Conservation (phyloP, 2,329 filamentous ascomycete genomes). For the Fusarium oligoseptatum region DNA sequence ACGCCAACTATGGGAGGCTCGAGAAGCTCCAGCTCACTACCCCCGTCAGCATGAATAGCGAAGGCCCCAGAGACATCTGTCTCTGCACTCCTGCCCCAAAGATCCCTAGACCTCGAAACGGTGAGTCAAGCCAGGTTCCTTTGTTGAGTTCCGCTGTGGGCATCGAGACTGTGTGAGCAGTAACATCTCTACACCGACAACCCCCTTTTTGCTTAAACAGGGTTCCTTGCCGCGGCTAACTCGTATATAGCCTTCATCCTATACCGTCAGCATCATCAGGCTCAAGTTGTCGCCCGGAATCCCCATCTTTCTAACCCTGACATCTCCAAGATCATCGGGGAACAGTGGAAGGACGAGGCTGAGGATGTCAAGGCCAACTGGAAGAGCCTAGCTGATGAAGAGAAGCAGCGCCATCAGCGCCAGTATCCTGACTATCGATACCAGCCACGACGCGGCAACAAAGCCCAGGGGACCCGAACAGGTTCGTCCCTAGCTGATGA, state of each 20-base stretch:
- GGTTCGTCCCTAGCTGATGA: constrained; percentile 59
- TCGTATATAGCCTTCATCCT: constrained; percentile 86
- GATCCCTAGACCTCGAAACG: constrained; percentile 70
- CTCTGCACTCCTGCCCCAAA: constrained; percentile 69
- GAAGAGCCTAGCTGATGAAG: constrained; percentile 92
- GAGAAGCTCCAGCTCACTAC: constrained; percentile 48
- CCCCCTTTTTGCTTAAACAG: neutral
- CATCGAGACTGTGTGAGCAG: constrained; percentile 14
- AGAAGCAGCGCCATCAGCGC: constrained; percentile 88
- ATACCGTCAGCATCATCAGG: constrained; percentile 94
- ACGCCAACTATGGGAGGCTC: constrained; percentile 55
- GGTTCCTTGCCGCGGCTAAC: constrained; percentile 41
- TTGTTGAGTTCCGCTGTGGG: constrained; percentile 23
- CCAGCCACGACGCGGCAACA: constrained; percentile 78
- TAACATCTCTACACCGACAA: constrained; percentile 2
- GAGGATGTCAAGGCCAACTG: constrained; percentile 84
- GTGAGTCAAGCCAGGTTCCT: constrained; percentile 56
- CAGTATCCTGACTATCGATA: constrained; percentile 97
- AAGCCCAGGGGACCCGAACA: constrained; percentile 49
- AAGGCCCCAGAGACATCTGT: constrained; percentile 62
- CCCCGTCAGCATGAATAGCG: constrained; percentile 47
- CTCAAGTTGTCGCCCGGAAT: constrained; percentile 81
- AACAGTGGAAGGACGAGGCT: constrained; percentile 86
- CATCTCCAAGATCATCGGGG: constrained; percentile 96
- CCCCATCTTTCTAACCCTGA: constrained; percentile 95